Base-by-base conservation (phyloP, 768 basidiomycete species). In the Galerina marginata region DNA sequence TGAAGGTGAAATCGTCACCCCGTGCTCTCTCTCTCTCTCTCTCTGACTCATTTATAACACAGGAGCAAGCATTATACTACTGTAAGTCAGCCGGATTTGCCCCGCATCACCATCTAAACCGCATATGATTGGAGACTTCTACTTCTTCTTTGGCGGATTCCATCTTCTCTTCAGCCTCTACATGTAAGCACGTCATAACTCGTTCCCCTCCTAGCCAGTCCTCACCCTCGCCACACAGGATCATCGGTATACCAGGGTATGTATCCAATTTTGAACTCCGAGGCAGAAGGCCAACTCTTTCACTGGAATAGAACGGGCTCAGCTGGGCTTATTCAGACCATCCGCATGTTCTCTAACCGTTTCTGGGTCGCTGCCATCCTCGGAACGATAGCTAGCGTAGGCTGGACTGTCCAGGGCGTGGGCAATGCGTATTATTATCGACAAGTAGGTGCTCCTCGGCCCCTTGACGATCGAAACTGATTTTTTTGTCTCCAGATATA, bases 121-220 rank as follows among this genome's bases (percentile, higher is more conserved):
- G 64, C 63, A 69, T 72, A 65, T 65, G 65, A 60, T 66, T 71
- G 52, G 69, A 98, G 96, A 98, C 80, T 75, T 97, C 65, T 99
- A 94, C 82, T 96, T 98, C 83, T 86, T 98, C 77, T 99, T 99
- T 78, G 84, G 89, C 56, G 96, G 95, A 48, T 98, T 93, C 83
- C 95, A 99, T 77, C 83, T 99, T 62, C 81, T 93, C 43, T 98
- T 94, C 80, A 92, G 91, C 63, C 72, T 93, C 70, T 99, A 98
- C 79, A 93, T 93, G 94, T 92, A 71, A 80, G 88, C 67, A 61
- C 63, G 56, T 65, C 57, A 56, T 64, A 53, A 60, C 49, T 52
- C 50, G 54, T 69, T 46, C 66, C 68, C 66, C 69, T 67, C 59
- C 64, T 71, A 60, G 66, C 62, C 48, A 70, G 64, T 65, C 66